A percentile compares a stretch with the other conserved stretches of the same genome.
phyloP scores from a whole-genome alignment of 106 monocot species.

The Dendrobium catenatum region DNA sequence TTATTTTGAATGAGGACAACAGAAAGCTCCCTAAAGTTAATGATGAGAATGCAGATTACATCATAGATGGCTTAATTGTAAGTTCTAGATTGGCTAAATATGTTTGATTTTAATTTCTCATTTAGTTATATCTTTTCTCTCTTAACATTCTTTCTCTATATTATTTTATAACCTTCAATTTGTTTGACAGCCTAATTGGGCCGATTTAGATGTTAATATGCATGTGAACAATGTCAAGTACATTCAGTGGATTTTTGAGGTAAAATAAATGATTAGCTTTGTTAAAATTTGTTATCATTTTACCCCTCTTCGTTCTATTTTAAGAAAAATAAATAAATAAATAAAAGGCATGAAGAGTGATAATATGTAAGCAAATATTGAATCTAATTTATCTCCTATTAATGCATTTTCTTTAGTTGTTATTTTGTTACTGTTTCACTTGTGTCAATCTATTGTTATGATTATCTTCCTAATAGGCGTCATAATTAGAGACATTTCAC shows the following conservation, averaged over 20 bases:
- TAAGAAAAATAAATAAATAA: no score
- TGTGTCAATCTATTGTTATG: no score
- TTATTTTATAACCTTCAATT: background rate
- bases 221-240: constrained; percentile 57
- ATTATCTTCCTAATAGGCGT: no score
- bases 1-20: constrained; percentile 33
- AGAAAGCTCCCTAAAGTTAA: constrained; percentile 41
- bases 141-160: background rate
- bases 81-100: constrained; percentile 5
- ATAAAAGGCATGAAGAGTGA: no score
- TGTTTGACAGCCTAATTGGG: constrained; percentile 38
- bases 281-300: no score
- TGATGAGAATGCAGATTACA: constrained; percentile 46
- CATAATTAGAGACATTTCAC: no score
- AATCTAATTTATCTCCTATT: no score
- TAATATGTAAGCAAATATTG: no score
- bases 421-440: no score
- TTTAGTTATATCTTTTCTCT: background rate
- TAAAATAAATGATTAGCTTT: constrained; percentile 3
- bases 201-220: constrained; percentile 47
- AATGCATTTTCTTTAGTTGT: no score
- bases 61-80: constrained; percentile 67
- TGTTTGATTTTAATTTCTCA: background rate
- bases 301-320: no score
- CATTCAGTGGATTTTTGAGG: constrained; percentile 53